Evolutionary conservation across 2,329 filamentous ascomycete species (phyloP).

Genomic region (Moelleriella libera): DNA sequence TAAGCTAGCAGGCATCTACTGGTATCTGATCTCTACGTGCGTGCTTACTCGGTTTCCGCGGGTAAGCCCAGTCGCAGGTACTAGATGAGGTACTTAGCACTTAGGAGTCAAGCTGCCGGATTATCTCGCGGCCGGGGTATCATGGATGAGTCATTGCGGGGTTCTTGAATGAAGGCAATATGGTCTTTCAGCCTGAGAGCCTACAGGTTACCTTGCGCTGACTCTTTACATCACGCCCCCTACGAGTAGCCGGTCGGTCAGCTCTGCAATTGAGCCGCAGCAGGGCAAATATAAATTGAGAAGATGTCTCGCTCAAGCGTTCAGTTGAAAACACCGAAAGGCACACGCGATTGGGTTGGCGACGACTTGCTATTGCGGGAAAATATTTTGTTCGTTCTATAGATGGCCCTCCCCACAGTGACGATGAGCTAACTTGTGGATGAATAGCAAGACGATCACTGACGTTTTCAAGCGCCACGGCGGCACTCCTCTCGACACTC

Average conservation of each 20-base stretch:
- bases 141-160: neutral
- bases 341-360: slow-evolving; percentile 75
- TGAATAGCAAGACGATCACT: slow-evolving; percentile 42
- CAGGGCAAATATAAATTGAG: neutral
- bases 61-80: neutral
- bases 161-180: neutral
- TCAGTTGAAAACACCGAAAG: slow-evolving; percentile 71
- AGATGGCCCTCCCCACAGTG: neutral
- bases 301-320: slow-evolving; percentile 29
- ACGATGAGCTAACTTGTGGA: neutral
- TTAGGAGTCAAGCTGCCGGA: neutral
- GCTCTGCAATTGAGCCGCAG: neutral
- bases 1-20: neutral
- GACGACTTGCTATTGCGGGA: slow-evolving; percentile 68
- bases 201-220: neutral
- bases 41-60: neutral
- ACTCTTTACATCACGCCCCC: neutral
- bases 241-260: neutral
- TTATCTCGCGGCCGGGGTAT: neutral
- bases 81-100: neutral
- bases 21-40: neutral
- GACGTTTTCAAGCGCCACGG: slow-evolving; percentile 75
- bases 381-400: slow-evolving; percentile 44
- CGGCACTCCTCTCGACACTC: slow-evolving; percentile 65
- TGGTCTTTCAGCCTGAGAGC: neutral